A percentile compares a stretch with the other conserved stretches of the same genome.
Conservation (phyloP, 208 protist species). For the Entamoeba dispar region DNA sequence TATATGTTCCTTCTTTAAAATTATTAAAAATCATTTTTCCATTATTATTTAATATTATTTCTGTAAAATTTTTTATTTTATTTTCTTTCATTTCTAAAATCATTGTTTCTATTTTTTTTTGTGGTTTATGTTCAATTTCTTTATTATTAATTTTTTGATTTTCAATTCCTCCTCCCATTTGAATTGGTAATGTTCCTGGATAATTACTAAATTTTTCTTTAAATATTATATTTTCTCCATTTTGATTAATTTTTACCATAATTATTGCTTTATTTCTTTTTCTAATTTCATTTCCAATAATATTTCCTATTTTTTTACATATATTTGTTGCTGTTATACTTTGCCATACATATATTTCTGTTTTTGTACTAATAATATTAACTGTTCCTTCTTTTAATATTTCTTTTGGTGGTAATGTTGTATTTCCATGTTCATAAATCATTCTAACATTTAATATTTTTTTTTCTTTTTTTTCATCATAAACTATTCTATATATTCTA, state of each 20-base stretch:
- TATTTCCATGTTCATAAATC: not conserved
- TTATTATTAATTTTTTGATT: not conserved
- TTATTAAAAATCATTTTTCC: not conserved
- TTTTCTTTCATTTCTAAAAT: not conserved
- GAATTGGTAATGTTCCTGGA: not conserved
- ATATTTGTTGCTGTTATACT: not conserved
- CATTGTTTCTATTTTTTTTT: not conserved
- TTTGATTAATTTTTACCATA: not conserved
- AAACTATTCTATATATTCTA: not conserved
- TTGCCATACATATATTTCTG: not conserved
- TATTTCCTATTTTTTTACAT: not conserved
- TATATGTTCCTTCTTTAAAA: not conserved
- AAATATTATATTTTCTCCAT: not conserved
- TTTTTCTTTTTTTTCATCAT: not conserved
- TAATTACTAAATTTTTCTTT: not conserved
- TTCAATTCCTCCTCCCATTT: not conserved
- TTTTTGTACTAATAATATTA: not conserved
- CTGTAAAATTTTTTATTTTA: not conserved
- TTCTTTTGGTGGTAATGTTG: not conserved
- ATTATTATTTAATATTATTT: not conserved
- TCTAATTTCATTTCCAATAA: not conserved
- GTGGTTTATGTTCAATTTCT: not conserved
- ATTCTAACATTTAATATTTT: not conserved
- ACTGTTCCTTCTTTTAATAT: not conserved
- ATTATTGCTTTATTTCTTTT: not conserved